These are phyloP conservation scores for Pascua guehoae DNA, from an alignment of 1,284 basidiomycete species.

Conservation along the genomic window DNA sequence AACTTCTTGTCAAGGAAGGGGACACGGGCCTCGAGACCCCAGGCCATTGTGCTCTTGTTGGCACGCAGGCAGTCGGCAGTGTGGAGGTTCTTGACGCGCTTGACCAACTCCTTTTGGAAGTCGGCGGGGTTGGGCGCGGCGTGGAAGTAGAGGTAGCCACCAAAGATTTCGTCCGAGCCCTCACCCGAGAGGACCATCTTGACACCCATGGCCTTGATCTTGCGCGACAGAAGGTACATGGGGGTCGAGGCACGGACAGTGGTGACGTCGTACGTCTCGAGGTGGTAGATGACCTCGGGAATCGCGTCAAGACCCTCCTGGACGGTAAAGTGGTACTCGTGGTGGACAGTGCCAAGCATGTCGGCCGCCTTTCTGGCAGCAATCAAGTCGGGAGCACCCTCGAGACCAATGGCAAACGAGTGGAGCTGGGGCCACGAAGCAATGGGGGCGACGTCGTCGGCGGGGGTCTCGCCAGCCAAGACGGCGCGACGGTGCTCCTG, in stretches of 20 bases:
- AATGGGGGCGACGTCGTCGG: conserved; percentile 57
- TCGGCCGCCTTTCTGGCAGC: conserved; percentile 92
- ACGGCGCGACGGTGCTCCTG: conserved; percentile 51
- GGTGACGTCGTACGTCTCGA: conserved; percentile 99
- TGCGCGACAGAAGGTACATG: conserved; percentile 76
- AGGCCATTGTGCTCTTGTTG: conserved; percentile 99
- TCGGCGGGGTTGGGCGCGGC: conserved; percentile 84
- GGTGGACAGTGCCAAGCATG: conserved; percentile 91
- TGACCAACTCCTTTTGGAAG: conserved; percentile 94
- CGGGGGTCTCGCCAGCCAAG: conserved; percentile 11
- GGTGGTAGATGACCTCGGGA: conserved; percentile 95
- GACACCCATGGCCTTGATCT: conserved; percentile 99
- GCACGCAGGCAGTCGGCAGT: conserved; percentile 96
- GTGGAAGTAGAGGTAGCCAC: conserved; percentile 99
- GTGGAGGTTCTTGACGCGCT: conserved; percentile 96
- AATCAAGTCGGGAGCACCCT: conserved; percentile 90
- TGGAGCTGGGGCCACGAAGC: conserved; percentile 95
- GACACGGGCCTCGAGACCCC: conserved; percentile 98
- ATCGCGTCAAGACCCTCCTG: conserved; percentile 98
- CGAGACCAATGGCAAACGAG: conserved; percentile 95
- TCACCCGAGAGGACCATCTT: conserved; percentile 99
- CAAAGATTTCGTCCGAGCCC: conserved; percentile 96
- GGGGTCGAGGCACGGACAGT: conserved; percentile 97
- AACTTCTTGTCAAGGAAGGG: conserved; percentile 98
- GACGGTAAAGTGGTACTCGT: conserved; percentile 97